Base-by-base conservation (phyloP, 345 rosid species). In the Brassica nigra region DNA sequence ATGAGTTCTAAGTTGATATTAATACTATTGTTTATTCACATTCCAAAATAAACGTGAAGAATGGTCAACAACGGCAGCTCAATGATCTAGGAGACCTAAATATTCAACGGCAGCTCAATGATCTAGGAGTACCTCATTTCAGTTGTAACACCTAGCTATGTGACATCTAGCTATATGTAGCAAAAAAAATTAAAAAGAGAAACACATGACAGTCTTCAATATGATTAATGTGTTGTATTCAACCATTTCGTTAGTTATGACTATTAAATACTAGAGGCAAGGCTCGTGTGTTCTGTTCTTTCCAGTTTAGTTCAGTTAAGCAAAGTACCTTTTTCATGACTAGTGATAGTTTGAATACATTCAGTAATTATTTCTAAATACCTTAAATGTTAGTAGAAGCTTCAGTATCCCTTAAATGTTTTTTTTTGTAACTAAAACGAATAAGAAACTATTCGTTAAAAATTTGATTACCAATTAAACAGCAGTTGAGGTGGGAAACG, bases 401-500 rank as follows among this genome's bases (percentile, higher is more conserved):
- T 11, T 9, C 33, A 30, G 37, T 27, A 11, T 15, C 61, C n/a
- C 52, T 44, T 8, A 37, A 37, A 8, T 39, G 11, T 39, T 55
- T 33, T 14, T 75, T 18, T 18, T 18, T 18, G 29, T 68, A 76
- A 31, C 9, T 18, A 68, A 6, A 70, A 34, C 20, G 62, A 63
- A 20, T 28, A 29, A 62, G 28, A 69, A 77, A 49, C 64, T 34
- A 62, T 70, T 49, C 16, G 36, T 62, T 63, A 62, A 52, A 27
- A 59, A 77, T 0, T 47, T 47, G 55, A 47, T 47, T 12, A 47
- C 15, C 54, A 47, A 47, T 47, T 11, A 47, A 6, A 47, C 6
- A 47, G 15, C 4, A 47, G 54, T 4, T 47, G 54, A 47, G 54
- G 15, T 47, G 3, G 54, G 54, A 47, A 47, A 47, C 54, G 54